Evolutionary conservation across 1,284 basidiomycete genomes (phyloP).

Genomic region (Microstroma glucosiphilum): DNA sequence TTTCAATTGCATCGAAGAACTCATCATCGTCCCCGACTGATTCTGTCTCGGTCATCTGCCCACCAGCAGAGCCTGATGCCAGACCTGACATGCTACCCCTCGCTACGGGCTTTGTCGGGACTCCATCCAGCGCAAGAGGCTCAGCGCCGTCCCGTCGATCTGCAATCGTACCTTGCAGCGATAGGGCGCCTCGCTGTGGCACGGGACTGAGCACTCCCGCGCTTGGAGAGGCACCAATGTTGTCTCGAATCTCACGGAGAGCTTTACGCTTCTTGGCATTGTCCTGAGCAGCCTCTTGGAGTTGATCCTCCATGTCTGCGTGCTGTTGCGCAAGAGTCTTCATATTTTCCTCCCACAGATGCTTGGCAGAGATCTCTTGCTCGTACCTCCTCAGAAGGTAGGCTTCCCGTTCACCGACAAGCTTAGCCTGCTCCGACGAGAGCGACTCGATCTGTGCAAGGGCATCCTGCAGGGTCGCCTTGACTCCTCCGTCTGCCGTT

Average conservation of each 20-base stretch:
- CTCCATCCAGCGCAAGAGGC: neutral
- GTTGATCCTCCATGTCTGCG: constrained; percentile 66
- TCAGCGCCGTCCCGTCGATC: neutral
- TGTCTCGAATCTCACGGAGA: constrained; percentile 35
- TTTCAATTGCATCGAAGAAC: constrained; percentile 94
- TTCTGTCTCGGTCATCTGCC: constrained; percentile 50
- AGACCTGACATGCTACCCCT: neutral
- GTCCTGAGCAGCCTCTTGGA: constrained; percentile 58
- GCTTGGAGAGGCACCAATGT: constrained; percentile 50
- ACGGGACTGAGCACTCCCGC: constrained; percentile 8
- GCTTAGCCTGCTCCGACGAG: constrained; percentile 65
- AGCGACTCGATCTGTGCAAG: constrained; percentile 60
- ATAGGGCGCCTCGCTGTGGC: neutral
- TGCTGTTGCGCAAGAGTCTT: constrained; percentile 79
- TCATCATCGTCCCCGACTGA: constrained; percentile 83
- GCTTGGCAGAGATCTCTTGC: constrained; percentile 61
- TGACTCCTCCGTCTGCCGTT: constrained; percentile 42
- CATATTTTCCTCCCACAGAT: constrained; percentile 87
- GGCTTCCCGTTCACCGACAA: constrained; percentile 72
- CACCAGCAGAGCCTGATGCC: constrained; percentile 37
- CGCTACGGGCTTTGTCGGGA: constrained; percentile 4
- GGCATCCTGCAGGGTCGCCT: constrained; percentile 63
- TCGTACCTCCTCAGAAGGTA: constrained; percentile 65
- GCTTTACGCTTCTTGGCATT: constrained; percentile 54
- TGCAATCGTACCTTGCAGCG: neutral